phyloP scores from a whole-genome alignment of 805 yeast genomes.

The Metschnikowia orientalis region DNA sequence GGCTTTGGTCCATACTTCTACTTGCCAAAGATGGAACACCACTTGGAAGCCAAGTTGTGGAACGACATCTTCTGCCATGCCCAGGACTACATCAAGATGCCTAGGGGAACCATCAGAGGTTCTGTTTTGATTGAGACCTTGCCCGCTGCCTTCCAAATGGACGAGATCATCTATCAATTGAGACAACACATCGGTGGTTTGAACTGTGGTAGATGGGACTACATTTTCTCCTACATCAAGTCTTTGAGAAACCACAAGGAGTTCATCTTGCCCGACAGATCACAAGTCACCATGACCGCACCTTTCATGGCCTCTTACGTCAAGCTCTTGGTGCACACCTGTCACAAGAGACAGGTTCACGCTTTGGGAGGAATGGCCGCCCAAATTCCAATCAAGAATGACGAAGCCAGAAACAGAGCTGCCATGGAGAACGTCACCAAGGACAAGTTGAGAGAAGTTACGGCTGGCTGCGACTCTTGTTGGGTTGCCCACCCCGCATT shows the following conservation, averaged over 20 bases:
- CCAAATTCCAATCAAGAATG: constrained; percentile 74
- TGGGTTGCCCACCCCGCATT: constrained; percentile 89
- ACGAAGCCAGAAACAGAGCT: constrained; percentile 53
- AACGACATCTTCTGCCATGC: constrained; percentile 73
- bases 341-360: constrained; percentile 76
- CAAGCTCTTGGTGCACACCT: constrained; percentile 62
- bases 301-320: constrained; percentile 81
- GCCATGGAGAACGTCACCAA: constrained; percentile 71
- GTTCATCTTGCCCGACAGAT: constrained; percentile 73
- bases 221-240: constrained; percentile 76
- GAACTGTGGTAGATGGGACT: constrained; percentile 90
- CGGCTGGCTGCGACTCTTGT: constrained; percentile 81
- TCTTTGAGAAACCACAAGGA: constrained; percentile 64
- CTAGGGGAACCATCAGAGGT: constrained; percentile 76
- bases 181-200: constrained; percentile 75
- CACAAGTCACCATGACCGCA: constrained; percentile 73
- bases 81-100: constrained; percentile 63
- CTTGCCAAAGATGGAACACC: constrained; percentile 84
- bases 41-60: constrained; percentile 78
- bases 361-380: constrained; percentile 94
- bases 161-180: constrained; percentile 73
- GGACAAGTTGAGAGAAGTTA: constrained; percentile 74
- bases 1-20: constrained; percentile 82
- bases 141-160: constrained; percentile 85
- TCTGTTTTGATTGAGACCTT: constrained; percentile 79